Evolutionary conservation across 129 eudicot species (phyloP).

Genomic region (Lactuca saligna): DNA sequence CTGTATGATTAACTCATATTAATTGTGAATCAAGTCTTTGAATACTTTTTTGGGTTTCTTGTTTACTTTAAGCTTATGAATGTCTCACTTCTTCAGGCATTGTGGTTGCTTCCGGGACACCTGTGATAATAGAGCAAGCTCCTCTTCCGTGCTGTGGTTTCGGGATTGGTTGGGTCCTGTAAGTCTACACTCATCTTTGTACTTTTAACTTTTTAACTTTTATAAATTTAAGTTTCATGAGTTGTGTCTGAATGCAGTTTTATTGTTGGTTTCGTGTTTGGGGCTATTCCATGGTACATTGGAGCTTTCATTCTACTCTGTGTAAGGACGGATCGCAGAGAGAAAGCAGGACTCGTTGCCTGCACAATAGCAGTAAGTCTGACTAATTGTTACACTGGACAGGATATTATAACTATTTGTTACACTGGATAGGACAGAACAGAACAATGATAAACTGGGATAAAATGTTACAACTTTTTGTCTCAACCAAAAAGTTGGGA

Average conservation of each 20-base stretch:
- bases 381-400: too few species aligned
- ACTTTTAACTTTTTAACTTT: not conserved
- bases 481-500: too few species aligned
- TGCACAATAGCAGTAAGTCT: conserved; percentile 89
- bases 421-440: too few species aligned
- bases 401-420: too few species aligned
- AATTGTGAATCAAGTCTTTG: too few species aligned
- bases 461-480: too few species aligned
- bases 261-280: conserved; percentile 70
- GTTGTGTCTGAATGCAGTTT: conserved; percentile 50
- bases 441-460: too few species aligned
- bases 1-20: too few species aligned
- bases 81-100: conserved; percentile 40
- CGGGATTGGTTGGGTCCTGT: conserved; percentile 92
- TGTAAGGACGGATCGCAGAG: conserved; percentile 74
- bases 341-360: conserved; percentile 89
- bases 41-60: not conserved
- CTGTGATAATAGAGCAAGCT: conserved; percentile 41
- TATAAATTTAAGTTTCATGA: not conserved
- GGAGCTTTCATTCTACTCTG: conserved; percentile 75
- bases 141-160: conserved; percentile 83
- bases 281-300: conserved; percentile 86
- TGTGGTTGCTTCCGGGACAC: conserved; percentile 54
- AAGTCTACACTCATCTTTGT: conserved; percentile 33
- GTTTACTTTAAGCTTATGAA: not conserved